Evolutionary conservation across 768 basidiomycete species (phyloP).

Genomic region (Phlebiopsis flavidoalba): DNA sequence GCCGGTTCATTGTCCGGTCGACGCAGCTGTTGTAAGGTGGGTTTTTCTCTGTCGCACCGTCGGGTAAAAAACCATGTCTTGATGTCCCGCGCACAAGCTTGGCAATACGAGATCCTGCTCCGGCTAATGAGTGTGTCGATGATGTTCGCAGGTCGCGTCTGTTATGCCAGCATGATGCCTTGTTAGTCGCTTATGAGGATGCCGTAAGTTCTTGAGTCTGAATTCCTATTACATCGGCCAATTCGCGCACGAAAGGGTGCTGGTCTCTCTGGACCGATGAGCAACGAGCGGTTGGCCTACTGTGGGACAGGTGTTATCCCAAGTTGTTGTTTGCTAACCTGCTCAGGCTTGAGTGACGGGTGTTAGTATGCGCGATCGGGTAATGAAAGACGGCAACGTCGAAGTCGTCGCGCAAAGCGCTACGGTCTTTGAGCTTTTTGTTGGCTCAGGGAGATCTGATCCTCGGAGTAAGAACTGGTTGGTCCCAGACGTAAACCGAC

Average conservation of each 20-base stretch:
- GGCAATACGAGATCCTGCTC: not conserved
- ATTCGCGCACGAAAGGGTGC: not conserved
- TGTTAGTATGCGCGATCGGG: conserved; percentile 13
- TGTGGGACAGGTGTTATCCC: not conserved
- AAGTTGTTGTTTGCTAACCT: not conserved
- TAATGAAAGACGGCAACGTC: conserved; percentile 8
- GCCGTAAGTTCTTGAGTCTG: not conserved
- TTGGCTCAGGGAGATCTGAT: conserved; percentile 5
- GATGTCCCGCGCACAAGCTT: not conserved
- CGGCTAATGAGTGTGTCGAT: not conserved
- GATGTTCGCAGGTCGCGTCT: not conserved
- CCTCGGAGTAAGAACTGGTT: not conserved
- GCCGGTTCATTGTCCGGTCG: no score
- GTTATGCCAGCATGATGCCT: no score
- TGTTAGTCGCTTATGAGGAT: not conserved
- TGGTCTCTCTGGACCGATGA: not conserved
- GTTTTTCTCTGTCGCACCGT: not conserved
- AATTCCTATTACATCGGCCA: not conserved
- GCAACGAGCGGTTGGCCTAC: not conserved
- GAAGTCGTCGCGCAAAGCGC: conserved; percentile 13
- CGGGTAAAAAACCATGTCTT: not conserved
- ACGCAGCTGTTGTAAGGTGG: not conserved
- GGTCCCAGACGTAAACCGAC: no score
- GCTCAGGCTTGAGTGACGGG: conserved; percentile 2
- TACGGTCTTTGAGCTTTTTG: no score